Evolutionary conservation across 345 rosid genomes (phyloP), one percentile per base, ranked within the genome.

Genomic region (Citrus hindsii): DNA sequence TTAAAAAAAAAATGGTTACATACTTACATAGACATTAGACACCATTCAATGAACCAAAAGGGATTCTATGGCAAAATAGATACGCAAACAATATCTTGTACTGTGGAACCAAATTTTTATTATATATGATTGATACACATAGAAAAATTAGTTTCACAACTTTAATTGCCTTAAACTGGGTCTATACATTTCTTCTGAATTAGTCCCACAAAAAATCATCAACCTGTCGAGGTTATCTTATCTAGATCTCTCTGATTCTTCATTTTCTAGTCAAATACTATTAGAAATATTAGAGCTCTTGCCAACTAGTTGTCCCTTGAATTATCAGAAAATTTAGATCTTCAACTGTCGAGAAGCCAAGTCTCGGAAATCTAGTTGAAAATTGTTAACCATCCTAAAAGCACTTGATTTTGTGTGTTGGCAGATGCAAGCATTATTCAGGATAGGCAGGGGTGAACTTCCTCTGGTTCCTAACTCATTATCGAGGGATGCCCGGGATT

Each of bases 401-500:
- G 35, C 6, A 33, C 35, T 33, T 33, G 6, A 33, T 46, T 46
- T 42, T 42, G 7, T 10, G 6, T 21, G 13, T 32, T 4, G 35
- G 35, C 96, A 93, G 97, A 78, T 90, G 88, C 87, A 83, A 74
- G 97, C 98, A n/a, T 53, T 90, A 53, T 92, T 67, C 78, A 82
- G 76, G 83, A 95, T 92, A 24, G 97, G 90, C 67, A 87, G 2
- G 73, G 98, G 98, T 71, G 75, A 7, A 22, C 94, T 89, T 12
- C 98, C 98, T 16, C 62, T 61, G 2, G 75, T 93, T 67, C 92
- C 97, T 1, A 85, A 81, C 37, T 35, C 89, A 25, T 76, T 95
- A 67, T 87, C 92, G 7, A 71, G 0, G 28, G 95, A 93, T 58
- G 95, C 95, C 24, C 71, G 61, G 53, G 88, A 90, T 81, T 95